Evolutionary conservation across 1,139 yeast species (phyloP).

Genomic region (Lodderomyces margitis): DNA sequence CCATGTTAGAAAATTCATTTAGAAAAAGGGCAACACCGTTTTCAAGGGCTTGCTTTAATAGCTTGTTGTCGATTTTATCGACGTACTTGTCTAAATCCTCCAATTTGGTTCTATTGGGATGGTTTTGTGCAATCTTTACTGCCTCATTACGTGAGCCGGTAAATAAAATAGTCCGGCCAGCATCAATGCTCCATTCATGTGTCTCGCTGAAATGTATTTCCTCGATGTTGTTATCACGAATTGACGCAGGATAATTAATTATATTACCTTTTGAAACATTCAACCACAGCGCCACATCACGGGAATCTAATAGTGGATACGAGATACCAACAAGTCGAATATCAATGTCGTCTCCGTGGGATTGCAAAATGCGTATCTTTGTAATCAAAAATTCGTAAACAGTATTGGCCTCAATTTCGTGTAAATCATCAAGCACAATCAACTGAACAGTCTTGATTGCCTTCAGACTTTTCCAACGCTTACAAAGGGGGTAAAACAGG

Average conservation of each 20-base stretch:
- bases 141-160: neutral
- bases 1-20: conserved; percentile 53
- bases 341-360: conserved; percentile 49
- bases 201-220: conserved; percentile 45
- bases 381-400: conserved; percentile 69
- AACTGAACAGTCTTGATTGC: conserved; percentile 67
- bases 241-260: conserved; percentile 69
- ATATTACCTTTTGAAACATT: conserved; percentile 60
- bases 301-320: conserved; percentile 68
- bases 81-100: conserved; percentile 2
- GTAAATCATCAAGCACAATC: conserved; percentile 75
- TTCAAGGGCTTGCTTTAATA: conserved; percentile 27
- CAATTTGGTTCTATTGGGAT: neutral
- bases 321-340: conserved; percentile 67
- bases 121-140: conserved; percentile 1
- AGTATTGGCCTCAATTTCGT: conserved; percentile 59
- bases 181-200: neutral
- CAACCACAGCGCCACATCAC: conserved; percentile 84
- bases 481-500: conserved; percentile 69
- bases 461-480: conserved; percentile 80
- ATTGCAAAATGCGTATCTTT: conserved; percentile 66
- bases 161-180: conserved; percentile 2
- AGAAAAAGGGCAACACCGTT: conserved; percentile 70
- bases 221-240: conserved; percentile 54
- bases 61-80: conserved; percentile 4